A percentile compares a stretch with the other conserved stretches of the same genome.
Evolutionary conservation across 2,329 filamentous ascomycete species (phyloP).

Genomic region (Exophiala dermatitidis): DNA sequence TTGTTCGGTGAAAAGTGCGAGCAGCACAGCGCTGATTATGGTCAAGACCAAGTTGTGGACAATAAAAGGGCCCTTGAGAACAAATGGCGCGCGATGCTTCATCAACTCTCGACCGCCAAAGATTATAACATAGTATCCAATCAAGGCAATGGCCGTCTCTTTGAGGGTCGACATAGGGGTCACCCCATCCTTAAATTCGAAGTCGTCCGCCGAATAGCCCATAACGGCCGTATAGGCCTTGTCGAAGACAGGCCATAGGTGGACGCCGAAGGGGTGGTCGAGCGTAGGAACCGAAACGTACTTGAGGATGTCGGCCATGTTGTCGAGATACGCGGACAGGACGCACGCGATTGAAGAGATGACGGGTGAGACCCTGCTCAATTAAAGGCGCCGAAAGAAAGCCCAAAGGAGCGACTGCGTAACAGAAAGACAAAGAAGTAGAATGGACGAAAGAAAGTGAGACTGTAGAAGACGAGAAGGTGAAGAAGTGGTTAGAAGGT

Average conservation of each 20-base stretch:
- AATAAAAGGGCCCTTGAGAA: conserved; percentile 84
- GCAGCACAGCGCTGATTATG: conserved; percentile 67
- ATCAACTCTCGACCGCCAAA: conserved; percentile 89
- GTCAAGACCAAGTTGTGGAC: conserved; percentile 96
- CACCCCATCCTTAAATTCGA: conserved; percentile 70
- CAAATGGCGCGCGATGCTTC: conserved; percentile 76
- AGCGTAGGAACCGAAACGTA: conserved; percentile 62
- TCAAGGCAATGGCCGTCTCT: conserved; percentile 70
- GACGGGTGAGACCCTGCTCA: conserved; percentile 3
- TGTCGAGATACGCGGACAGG: conserved; percentile 1
- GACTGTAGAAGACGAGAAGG: conserved; percentile 1
- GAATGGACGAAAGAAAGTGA: background rate
- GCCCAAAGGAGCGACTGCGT: conserved; percentile 29
- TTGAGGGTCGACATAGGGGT: conserved; percentile 88
- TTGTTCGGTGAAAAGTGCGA: conserved; percentile 86
- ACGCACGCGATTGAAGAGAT: conserved; percentile 1
- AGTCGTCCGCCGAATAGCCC: conserved; percentile 80
- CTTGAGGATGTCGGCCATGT: conserved; percentile 19
- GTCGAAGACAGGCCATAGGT: conserved; percentile 91
- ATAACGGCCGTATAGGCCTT: conserved; percentile 68
- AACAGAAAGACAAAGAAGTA: conserved; percentile 12
- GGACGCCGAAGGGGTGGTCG: conserved; percentile 84
- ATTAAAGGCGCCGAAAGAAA: conserved; percentile 21
- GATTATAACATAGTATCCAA: conserved; percentile 87
- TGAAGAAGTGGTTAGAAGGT: conserved; percentile 2